Conservation (phyloP, 768 basidiomycete genomes). For the Aureoboletus auriporus region DNA sequence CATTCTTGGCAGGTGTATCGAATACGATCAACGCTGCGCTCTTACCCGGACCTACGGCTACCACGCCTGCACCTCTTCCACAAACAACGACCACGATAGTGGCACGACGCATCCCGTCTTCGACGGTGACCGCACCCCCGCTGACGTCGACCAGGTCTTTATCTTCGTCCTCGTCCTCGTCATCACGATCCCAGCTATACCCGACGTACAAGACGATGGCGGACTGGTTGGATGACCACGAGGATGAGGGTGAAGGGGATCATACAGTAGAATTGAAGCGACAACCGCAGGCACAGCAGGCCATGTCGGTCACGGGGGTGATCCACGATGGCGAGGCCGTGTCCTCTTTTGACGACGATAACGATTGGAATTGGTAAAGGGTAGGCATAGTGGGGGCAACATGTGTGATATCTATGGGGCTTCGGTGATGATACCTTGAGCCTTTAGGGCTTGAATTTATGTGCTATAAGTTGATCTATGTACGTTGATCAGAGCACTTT, state of each 20-base stretch:
- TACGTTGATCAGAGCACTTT: no score
- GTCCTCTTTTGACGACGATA: conserved; percentile 38
- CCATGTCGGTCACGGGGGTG: no score
- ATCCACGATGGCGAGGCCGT: not conserved
- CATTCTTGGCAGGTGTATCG: conserved; percentile 63
- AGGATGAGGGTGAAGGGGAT: conserved; percentile 21
- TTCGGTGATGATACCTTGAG: no score
- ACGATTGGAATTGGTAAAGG: conserved; percentile 60
- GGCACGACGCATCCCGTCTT: conserved; percentile 11
- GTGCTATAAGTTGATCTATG: no score
- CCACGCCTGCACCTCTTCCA: conserved; percentile 21
- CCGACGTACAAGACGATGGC: conserved; percentile 11
- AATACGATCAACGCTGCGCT: conserved; percentile 49
- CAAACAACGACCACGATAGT: not conserved
- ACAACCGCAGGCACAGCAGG: not conserved
- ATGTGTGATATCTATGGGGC: no score
- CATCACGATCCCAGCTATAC: not conserved
- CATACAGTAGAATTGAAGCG: conserved; percentile 28
- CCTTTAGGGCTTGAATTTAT: no score
- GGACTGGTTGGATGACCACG: conserved; percentile 40
- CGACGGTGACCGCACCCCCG: conserved; percentile 1
- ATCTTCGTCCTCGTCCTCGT: not conserved
- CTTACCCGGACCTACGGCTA: conserved; percentile 33
- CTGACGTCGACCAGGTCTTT: not conserved
- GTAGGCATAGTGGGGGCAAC: no score